Evolutionary conservation across 805 yeast species (phyloP).

Genomic region (Zygoascus tannicola): DNA sequence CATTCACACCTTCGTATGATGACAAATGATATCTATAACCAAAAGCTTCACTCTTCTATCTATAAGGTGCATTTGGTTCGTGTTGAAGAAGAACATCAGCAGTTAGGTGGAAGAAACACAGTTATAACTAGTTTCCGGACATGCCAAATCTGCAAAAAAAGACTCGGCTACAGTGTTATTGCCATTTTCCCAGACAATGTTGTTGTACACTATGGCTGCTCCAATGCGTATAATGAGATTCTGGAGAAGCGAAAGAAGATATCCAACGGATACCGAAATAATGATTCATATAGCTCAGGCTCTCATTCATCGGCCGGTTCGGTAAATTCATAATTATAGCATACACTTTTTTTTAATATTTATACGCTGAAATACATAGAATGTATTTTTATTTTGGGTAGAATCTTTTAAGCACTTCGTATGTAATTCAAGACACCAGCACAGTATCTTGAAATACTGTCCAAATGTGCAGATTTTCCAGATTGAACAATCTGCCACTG

Average conservation of each 20-base stretch:
- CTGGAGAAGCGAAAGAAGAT: slow-evolving; percentile 7
- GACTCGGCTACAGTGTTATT: slow-evolving; percentile 45
- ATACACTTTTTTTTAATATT: no score
- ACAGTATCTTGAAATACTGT: slow-evolving; percentile 65
- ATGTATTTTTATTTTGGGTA: no score
- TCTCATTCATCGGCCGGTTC: no score
- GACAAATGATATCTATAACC: slow-evolving; percentile 33
- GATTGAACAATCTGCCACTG: slow-evolving; percentile 40
- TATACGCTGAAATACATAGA: no score
- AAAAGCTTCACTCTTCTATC: slow-evolving; percentile 39
- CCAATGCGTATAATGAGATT: slow-evolving; percentile 17
- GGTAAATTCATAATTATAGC: no score
- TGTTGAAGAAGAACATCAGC: slow-evolving; percentile 36
- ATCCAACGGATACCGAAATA: not conserved
- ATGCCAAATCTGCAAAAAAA: slow-evolving; percentile 55
- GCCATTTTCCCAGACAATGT: slow-evolving; percentile 37
- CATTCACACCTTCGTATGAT: slow-evolving; percentile 36
- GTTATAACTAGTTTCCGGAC: slow-evolving; percentile 35
- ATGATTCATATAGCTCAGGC: not conserved
- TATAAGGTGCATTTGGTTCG: slow-evolving; percentile 45
- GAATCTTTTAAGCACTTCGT: slow-evolving; percentile 12
- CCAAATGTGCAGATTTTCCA: slow-evolving; percentile 41
- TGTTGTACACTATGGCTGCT: slow-evolving; percentile 52
- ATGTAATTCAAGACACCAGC: slow-evolving; percentile 67
- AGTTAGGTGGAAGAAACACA: slow-evolving; percentile 30